Evolutionary conservation across 2,329 filamentous ascomycete species (phyloP), one percentile per base, ranked within the genome.

Genomic region (Clonostachys sp.): DNA sequence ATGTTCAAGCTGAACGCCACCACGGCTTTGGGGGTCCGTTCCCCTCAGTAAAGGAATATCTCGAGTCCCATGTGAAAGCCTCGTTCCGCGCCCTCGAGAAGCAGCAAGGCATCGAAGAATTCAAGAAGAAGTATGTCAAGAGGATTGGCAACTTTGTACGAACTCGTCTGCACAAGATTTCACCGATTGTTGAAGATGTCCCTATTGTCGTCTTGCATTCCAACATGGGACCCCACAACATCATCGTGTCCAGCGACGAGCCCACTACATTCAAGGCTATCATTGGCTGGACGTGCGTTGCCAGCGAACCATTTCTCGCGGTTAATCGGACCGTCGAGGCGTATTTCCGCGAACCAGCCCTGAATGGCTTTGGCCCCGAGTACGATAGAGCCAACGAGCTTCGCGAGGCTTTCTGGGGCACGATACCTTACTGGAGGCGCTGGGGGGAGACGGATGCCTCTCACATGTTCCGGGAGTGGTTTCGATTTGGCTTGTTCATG

Each of bases 151-250:
- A n/a, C 14, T 39, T 39, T 12, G 36, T 39, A 12, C 14, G 17
- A n/a, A 39, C 14, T 14, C 36, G 36, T n/a, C n/a, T 39, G 12
- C 14, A 39, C 17, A n/a, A 51, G 20, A 53, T 54, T 13, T 49
- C 52, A n/a, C 18, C 39, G 14, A 51, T 46, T n/a, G 47, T 54
- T 12, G 51, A 54, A 24, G 45, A 51, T 12, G 42, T 45, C 39
- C 52, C 50, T 14, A 50, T 54, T 38, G 45, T 49, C 35, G 51
- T 46, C 24, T 41, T 54, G 16, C 50, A 54, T 42, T 16, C 41
- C 33, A 49, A 54, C 44, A 53, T 53, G 47, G 47, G 51, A 17
- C 52, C 46, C 36, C 49, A 54, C 41, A 53, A 54, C 38, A 33
- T 53, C 13, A 48, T 54, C 34, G 42, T 54, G 33, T 47, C 51